These are phyloP conservation scores for Alternaria arborescens DNA, from an alignment of 2,329 filamentous ascomycete species.

Conservation along the genomic window DNA sequence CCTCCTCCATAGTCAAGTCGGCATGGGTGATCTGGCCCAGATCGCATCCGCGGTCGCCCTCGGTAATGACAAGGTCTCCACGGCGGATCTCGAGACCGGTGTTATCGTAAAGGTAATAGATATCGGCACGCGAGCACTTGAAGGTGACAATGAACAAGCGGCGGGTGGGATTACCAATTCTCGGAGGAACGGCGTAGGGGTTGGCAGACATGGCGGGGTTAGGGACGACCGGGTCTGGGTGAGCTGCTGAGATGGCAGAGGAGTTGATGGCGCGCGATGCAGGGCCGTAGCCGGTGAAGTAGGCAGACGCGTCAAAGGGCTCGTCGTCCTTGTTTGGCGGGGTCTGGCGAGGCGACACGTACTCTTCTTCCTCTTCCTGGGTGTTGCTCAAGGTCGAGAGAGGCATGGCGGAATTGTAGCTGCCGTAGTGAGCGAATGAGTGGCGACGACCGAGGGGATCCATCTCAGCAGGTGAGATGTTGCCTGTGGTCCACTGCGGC, in stretches of 20 bases:
- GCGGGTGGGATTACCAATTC: constrained; percentile 42
- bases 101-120: constrained; percentile 96
- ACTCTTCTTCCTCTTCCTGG: constrained; percentile 43
- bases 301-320: constrained; percentile 56
- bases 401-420: constrained; percentile 36
- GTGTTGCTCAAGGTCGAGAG: constrained; percentile 41
- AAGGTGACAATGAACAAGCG: constrained; percentile 88
- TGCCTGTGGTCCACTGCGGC: constrained; percentile 41
- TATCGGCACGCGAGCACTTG: constrained; percentile 93
- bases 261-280: constrained; percentile 48
- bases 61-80: constrained; percentile 95
- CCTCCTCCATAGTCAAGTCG: constrained; percentile 86
- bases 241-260: constrained; percentile 47
- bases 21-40: constrained; percentile 90
- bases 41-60: constrained; percentile 95
- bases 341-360: constrained; percentile 34
- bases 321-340: constrained; percentile 63
- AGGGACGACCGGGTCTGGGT: constrained; percentile 43
- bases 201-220: constrained; percentile 38
- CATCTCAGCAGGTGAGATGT: constrained; percentile 30
- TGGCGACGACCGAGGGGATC: constrained; percentile 74
- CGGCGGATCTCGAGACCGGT: constrained; percentile 89
- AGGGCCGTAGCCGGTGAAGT: constrained; percentile 50
- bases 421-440: constrained; percentile 68
- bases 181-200: constrained; percentile 45